Evolutionary conservation across 2,329 filamentous ascomycete species (phyloP), one percentile per base, ranked within the genome.

Genomic region (Cytospora piceae): DNA sequence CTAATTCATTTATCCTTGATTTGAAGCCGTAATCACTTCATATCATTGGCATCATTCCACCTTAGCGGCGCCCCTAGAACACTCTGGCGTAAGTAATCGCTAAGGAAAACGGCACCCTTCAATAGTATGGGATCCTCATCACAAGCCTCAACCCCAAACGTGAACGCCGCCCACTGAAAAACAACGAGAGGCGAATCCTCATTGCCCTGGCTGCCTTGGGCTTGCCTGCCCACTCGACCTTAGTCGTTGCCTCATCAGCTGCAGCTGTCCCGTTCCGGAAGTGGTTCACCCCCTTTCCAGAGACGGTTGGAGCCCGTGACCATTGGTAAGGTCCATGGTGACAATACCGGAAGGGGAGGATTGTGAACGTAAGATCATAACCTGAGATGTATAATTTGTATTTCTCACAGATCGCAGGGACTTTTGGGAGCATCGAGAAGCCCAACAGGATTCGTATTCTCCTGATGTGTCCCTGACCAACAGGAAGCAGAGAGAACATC

Each of bases 201-300:
- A 39, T 49, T 55, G 24, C 59, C 51, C 39, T 53, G 20, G 9
- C 32, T 34, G 32, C 32, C 32, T 11, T 34, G 8, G 32, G 34
- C 22, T 42, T 42, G 51, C 24, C 54, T 49, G 56, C 57, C 29
- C 54, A 31, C 51, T 57, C 37, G 31, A 34, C 24, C 27, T 27
- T 32, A 29, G 39, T 17, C 4, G 60, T 39, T 64, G 62, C 62
- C 57, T 64, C 62, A 60, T 32, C 27, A 60, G 24, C 56, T 64
- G 62, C 62, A 64, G 56, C 34, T 59, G 62, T 53, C 62, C 52
- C 49, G 32, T 60, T 60, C 34, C 27, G 62, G 62, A 60, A 60
- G 49, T 55, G 31, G 7, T 14, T 15, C 37, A 2, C 37, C 14
- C 37, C 37, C 14, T 39, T 39, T 52, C n/a, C 55, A 56, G 49